phyloP scores from a whole-genome alignment of 768 basidiomycete genomes.

The Gloeopeniophorella convolvens region DNA sequence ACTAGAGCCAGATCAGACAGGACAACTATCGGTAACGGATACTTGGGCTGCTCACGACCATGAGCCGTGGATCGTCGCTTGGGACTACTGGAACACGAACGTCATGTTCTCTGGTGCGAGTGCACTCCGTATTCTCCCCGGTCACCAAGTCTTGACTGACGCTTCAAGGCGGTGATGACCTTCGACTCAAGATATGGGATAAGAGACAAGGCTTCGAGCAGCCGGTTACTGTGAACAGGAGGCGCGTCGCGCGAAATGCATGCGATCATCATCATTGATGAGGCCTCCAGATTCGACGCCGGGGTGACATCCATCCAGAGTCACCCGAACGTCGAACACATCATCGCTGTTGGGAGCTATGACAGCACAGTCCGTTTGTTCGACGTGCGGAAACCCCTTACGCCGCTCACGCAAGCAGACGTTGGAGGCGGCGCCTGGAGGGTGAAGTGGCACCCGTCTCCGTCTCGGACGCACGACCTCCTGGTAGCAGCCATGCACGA shows the following conservation, averaged over 20 bases:
- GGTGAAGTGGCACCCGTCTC: constrained; percentile 88
- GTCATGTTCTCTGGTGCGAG: constrained; percentile 75
- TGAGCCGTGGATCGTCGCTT: constrained; percentile 92
- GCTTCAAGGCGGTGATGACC: constrained; percentile 83
- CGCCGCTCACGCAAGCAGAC: constrained; percentile 50
- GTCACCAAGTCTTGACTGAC: neutral
- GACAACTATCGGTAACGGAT: constrained; percentile 39
- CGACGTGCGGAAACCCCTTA: constrained; percentile 63
- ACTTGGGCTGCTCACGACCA: constrained; percentile 87
- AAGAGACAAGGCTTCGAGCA: constrained; percentile 51
- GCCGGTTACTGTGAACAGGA: constrained; percentile 68
- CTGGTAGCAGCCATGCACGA: constrained; percentile 98
- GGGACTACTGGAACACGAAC: constrained; percentile 80
- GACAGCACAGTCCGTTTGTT: constrained; percentile 75
- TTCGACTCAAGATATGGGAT: constrained; percentile 90
- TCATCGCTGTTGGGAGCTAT: constrained; percentile 93
- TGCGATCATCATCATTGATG: neutral
- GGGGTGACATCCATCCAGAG: constrained; percentile 89
- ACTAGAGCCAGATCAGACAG: constrained; percentile 41
- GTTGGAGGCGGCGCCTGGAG: constrained; percentile 95
- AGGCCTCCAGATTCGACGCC: constrained; percentile 66
- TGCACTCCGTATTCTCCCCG: neutral
- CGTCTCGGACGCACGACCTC: constrained; percentile 59
- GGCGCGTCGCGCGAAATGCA: constrained; percentile 32
- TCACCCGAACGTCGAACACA: constrained; percentile 70